Evolutionary conservation across 805 yeast genomes (phyloP).

Genomic region (Candida loeiensis): DNA sequence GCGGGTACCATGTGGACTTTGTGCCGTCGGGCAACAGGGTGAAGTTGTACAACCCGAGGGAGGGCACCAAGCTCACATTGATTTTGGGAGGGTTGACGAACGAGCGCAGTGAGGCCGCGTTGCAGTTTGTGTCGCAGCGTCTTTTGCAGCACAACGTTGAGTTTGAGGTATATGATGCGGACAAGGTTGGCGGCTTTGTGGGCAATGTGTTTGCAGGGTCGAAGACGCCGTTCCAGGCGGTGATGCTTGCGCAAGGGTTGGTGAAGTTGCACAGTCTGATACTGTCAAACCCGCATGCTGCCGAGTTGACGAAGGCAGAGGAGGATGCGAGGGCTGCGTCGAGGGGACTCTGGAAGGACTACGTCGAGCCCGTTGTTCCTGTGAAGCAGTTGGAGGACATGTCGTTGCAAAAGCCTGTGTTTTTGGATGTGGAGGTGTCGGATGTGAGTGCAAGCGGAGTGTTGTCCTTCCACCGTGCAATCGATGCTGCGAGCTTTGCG

Average conservation of each 20-base stretch:
- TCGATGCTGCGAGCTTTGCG: slow-evolving; percentile 34
- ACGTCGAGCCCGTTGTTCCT: slow-evolving; percentile 39
- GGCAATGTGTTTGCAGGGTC: slow-evolving; percentile 61
- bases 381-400: slow-evolving; percentile 18
- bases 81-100: slow-evolving; percentile 71
- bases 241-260: slow-evolving; percentile 58
- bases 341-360: slow-evolving; percentile 67
- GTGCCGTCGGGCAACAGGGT: slow-evolving; percentile 67
- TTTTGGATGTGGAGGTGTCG: slow-evolving; percentile 52
- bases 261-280: slow-evolving; percentile 63
- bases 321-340: slow-evolving; percentile 51
- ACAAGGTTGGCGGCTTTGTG: slow-evolving; percentile 77
- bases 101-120: slow-evolving; percentile 44
- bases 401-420: slow-evolving; percentile 35
- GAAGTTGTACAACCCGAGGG: slow-evolving; percentile 64
- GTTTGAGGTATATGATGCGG: slow-evolving; percentile 64
- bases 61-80: slow-evolving; percentile 63
- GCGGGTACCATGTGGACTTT: slow-evolving; percentile 66
- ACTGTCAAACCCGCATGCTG: slow-evolving; percentile 49
- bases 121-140: slow-evolving; percentile 50
- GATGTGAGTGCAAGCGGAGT: slow-evolving; percentile 44
- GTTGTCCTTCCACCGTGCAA: slow-evolving; percentile 43
- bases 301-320: slow-evolving; percentile 59
- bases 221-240: slow-evolving; percentile 51
- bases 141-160: slow-evolving; percentile 71